phyloP scores from a whole-genome alignment of 257 asterid species.

The Solanum chaucha region DNA sequence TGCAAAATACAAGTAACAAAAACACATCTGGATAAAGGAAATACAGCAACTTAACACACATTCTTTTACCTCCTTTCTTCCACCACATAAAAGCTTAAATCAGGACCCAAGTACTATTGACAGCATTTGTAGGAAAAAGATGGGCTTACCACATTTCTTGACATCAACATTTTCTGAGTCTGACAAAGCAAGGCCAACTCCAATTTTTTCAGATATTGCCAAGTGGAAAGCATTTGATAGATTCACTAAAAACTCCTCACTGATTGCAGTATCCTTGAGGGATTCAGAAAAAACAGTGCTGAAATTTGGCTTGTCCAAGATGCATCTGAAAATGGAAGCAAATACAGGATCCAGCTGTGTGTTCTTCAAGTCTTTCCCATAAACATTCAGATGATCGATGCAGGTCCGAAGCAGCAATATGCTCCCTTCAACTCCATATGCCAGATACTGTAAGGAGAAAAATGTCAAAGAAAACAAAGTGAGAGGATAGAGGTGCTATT shows the following conservation, averaged over 20 bases:
- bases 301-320: constrained; percentile 74
- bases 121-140: background rate
- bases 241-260: constrained; percentile 62
- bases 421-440: constrained; percentile 69
- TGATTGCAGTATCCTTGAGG: constrained; percentile 36
- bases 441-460: constrained; percentile 34
- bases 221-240: constrained; percentile 53
- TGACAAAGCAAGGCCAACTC: constrained; percentile 80
- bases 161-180: constrained; percentile 59
- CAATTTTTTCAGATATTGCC: constrained; percentile 61
- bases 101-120: background rate
- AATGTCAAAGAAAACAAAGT: background rate
- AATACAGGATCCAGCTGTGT: constrained; percentile 47
- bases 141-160: constrained; percentile 69
- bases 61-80: background rate
- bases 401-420: constrained; percentile 56
- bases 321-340: constrained; percentile 54
- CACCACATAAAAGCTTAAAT: background rate
- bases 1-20: constrained; percentile 23
- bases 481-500: background rate
- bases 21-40: background rate
- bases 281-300: constrained; percentile 66
- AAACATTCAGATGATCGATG: constrained; percentile 53
- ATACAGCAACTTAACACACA: background rate
- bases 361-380: constrained; percentile 54